Evolutionary conservation across 225 moss, liverwort and hornwort species (phyloP), one percentile per base, ranked within the genome.

Genomic region (Anthoceros angustus): DNA sequence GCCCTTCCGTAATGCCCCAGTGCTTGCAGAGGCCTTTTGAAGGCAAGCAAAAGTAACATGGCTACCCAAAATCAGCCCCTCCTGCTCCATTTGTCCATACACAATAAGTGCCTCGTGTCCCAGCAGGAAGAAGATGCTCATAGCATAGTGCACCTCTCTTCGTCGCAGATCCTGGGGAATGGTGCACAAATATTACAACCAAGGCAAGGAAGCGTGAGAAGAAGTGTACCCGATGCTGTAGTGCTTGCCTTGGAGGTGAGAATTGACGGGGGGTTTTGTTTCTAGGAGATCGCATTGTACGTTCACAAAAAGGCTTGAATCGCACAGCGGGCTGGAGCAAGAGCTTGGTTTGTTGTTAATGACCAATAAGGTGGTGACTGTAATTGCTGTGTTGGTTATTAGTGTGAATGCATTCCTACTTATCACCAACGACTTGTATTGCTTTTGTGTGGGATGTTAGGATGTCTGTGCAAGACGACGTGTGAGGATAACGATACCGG

Each of bases 401-500:
- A 10, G 24, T 14, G 1, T 21, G 38, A n/a, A 23, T 20, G 39
- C 40, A 39, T 23, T 40, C 21, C 32, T 9, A 24, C 40, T 24
- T 16, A n/a, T 5, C 23, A 40, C 25, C 41, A 25, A 25, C 39
- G 64, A 65, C 25, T 41, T 65, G 10, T 32, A 41, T 50, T n/a
- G 20, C 16, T 10, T 15, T 15, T 25, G 12, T 1, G 10, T 43
- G 26, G 18, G 2, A 9, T 43, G 42, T 62, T 26, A 75, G 74
- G 80, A 94, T 90, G 90, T 45, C 74, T 95, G 11, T 90, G 86
- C 76, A 95, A 95, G 79, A 95, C 90, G 94, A 82, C 90, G 8
- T 90, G 90, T 70, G 71, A 78, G 67, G 86, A 82, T 14, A 88
- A 95, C 63, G 77, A 77, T 63, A 88, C 88, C 41, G 90, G 82